Conservation (phyloP, 2,329 filamentous ascomycete genomes). For the Trichoderma harzianum region DNA sequence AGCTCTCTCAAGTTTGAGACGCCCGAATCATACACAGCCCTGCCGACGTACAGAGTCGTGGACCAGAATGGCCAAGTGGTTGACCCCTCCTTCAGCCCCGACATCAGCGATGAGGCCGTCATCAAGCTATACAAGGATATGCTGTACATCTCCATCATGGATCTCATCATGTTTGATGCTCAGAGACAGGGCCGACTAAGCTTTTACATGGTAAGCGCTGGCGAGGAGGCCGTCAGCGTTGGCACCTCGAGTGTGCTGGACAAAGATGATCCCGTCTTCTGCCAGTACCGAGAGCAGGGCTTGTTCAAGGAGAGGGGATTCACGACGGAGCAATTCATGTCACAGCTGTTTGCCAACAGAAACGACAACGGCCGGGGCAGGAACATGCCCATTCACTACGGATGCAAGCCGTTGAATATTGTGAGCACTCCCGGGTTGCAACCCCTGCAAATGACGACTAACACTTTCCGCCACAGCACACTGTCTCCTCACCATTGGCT, state of each 20-base stretch:
- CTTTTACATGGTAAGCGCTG: conserved; percentile 97
- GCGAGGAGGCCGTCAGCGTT: conserved; percentile 91
- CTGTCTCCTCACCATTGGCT: conserved; percentile 77
- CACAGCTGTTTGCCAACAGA: conserved; percentile 84
- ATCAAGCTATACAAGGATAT: conserved; percentile 63
- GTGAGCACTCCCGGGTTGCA: conserved; percentile 44
- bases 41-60: conserved; percentile 89
- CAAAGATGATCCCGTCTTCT: conserved; percentile 86
- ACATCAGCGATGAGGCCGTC: conserved; percentile 63
- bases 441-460: background rate
- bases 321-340: conserved; percentile 87
- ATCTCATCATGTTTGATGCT: conserved; percentile 96
- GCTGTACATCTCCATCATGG: conserved; percentile 77
- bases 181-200: conserved; percentile 90
- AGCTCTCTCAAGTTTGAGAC: conserved; percentile 72
- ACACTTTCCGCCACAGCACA: conserved; percentile 54
- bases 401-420: conserved; percentile 77
- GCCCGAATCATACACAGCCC: conserved; percentile 67
- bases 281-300: conserved; percentile 91
- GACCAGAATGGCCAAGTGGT: conserved; percentile 84
- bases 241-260: conserved; percentile 80
- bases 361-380: conserved; percentile 77
- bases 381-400: conserved; percentile 98
- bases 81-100: conserved; percentile 65
- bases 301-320: conserved; percentile 89